phyloP scores from a whole-genome alignment of 306 rosid species.

The Pyrus pyrifolia region DNA sequence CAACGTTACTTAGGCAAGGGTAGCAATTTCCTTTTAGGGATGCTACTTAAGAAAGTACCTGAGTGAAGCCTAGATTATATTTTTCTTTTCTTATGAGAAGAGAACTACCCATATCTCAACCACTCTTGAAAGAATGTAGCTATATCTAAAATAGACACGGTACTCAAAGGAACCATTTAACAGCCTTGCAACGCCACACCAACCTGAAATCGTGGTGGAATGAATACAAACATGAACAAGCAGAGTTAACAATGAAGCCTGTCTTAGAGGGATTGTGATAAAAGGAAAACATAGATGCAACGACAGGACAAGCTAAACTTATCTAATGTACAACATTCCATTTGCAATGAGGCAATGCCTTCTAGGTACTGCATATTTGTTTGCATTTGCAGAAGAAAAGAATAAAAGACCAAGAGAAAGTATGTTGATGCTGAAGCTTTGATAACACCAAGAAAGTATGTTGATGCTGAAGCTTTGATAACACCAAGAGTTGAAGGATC shows the following conservation, averaged over 20 bases:
- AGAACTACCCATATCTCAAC: not conserved
- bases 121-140: not conserved
- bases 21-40: not conserved
- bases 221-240: not conserved
- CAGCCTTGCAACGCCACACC: not conserved
- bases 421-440: not conserved
- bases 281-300: not conserved
- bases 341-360: not conserved
- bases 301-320: not conserved
- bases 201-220: not conserved
- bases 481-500: not conserved
- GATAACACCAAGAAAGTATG: not conserved
- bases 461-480: not conserved
- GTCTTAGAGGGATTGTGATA: not conserved
- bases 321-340: not conserved
- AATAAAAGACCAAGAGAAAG: not conserved
- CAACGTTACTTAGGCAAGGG: not conserved
- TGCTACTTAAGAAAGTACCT: not conserved
- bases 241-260: not conserved
- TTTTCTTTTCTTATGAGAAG: not conserved
- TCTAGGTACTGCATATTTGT: not conserved
- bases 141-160: not conserved
- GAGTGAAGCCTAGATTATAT: not conserved
- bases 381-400: constrained; percentile 5
- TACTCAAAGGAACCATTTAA: not conserved